Conservation (phyloP, 768 basidiomycete species). For the Boletellus emodensis region DNA sequence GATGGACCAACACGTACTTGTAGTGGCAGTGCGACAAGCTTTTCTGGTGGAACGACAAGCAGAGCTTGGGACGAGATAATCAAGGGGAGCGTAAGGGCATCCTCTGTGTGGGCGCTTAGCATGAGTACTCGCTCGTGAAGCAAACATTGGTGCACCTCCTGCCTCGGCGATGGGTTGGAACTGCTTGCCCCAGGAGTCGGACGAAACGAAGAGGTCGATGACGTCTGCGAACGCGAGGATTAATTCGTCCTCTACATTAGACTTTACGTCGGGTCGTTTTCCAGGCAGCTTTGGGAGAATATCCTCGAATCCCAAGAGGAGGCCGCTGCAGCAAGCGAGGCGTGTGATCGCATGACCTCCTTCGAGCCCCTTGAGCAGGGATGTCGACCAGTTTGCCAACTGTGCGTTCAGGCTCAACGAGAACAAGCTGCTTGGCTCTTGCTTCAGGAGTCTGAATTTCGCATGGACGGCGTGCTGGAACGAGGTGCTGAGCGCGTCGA, state of each 20-base stretch:
- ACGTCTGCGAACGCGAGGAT: slow-evolving; percentile 71
- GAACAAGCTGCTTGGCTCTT: slow-evolving; percentile 30
- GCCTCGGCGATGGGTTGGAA: slow-evolving; percentile 53
- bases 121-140: not conserved
- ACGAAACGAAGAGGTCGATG: slow-evolving; percentile 52
- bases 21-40: slow-evolving; percentile 60
- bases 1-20: slow-evolving; percentile 33
- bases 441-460: slow-evolving; percentile 22
- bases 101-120: slow-evolving; percentile 30
- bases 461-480: slow-evolving; percentile 32
- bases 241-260: slow-evolving; percentile 57
- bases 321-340: slow-evolving; percentile 59
- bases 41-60: slow-evolving; percentile 48
- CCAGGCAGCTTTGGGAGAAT: slow-evolving; percentile 31
- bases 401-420: slow-evolving; percentile 36
- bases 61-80: slow-evolving; percentile 60
- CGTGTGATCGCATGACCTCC: slow-evolving; percentile 63
- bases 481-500: slow-evolving; percentile 25
- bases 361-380: slow-evolving; percentile 54
- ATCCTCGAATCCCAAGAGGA: slow-evolving; percentile 64
- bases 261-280: slow-evolving; percentile 32
- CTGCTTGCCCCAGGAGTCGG: slow-evolving; percentile 61
- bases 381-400: slow-evolving; percentile 48
- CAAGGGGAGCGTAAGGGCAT: slow-evolving; percentile 42
- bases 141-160: slow-evolving; percentile 29